Percentiles rank a stretch among this genome's conserved stretches.
Evolutionary conservation across 208 protist species (phyloP).

Genomic region (Kentomonas sorsogonicus): DNA sequence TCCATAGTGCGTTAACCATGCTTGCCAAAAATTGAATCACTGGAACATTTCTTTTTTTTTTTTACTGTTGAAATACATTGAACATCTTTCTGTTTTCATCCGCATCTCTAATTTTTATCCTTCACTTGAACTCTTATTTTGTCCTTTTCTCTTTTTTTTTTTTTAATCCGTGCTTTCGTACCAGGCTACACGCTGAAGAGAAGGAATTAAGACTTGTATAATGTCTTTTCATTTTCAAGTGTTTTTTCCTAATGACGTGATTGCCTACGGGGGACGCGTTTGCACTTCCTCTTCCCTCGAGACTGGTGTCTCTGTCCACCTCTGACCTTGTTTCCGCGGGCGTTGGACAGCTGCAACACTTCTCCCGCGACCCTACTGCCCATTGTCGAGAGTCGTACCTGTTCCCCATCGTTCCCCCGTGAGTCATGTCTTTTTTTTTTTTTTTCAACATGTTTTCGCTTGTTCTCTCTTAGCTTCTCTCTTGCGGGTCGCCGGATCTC

Average conservation of each 20-base stretch:
- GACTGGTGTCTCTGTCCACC: neutral
- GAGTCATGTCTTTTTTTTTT: neutral
- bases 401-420: neutral
- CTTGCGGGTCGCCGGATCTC: too few species aligned
- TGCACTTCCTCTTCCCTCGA: neutral
- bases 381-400: too few species aligned
- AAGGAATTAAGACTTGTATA: neutral
- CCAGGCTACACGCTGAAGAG: neutral
- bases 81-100: neutral
- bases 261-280: neutral
- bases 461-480: too few species aligned
- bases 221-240: neutral
- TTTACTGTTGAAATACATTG: neutral
- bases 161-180: neutral
- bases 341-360: neutral
- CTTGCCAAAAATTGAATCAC: neutral
- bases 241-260: neutral
- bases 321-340: neutral
- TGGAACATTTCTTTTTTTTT: neutral
- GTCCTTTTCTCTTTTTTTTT: conserved; percentile 7
- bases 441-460: neutral
- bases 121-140: neutral
- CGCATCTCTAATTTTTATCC: conserved; percentile 1
- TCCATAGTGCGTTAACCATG: neutral
- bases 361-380: neutral